Conservation (phyloP, 805 yeast genomes). For the Kodamaea neixiangensis region DNA sequence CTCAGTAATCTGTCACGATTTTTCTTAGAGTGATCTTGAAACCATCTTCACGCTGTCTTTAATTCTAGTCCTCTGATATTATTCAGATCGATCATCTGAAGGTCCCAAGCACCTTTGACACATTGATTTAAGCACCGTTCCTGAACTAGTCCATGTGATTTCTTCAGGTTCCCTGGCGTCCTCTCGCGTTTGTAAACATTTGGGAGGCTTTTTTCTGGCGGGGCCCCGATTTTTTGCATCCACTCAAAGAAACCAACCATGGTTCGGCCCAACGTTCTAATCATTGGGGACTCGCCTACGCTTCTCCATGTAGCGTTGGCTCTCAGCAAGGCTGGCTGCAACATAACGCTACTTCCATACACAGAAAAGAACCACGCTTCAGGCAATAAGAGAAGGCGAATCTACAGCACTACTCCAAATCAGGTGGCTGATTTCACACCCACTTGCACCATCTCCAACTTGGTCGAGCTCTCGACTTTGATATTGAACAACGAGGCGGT, state of each 20-base stretch:
- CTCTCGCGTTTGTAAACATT: not conserved
- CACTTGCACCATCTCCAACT: constrained; percentile 1
- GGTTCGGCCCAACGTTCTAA: constrained; percentile 2
- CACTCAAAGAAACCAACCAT: not conserved
- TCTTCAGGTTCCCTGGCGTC: not conserved
- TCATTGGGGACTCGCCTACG: constrained; percentile 22
- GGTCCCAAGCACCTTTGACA: not conserved
- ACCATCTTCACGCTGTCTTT: no score
- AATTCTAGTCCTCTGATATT: no score
- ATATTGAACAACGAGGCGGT: not conserved
- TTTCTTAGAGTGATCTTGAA: not conserved
- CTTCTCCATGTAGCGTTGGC: constrained; percentile 16
- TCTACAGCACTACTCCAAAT: not conserved
- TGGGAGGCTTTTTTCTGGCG: not conserved
- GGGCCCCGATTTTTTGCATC: not conserved
- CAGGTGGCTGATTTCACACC: constrained; percentile 5
- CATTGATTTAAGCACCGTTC: not conserved
- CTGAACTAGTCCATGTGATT: not conserved
- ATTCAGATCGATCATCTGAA: no score
- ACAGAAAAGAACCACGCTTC: constrained; percentile 1
- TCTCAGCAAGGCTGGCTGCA: constrained; percentile 15
- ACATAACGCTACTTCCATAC: constrained; percentile 13
- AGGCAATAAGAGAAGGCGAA: not conserved
- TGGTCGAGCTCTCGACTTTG: constrained; percentile 9
- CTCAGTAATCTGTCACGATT: not conserved